These are phyloP conservation scores for Candida easanensis DNA, from an alignment of 805 yeast species.

Conservation along the genomic window DNA sequence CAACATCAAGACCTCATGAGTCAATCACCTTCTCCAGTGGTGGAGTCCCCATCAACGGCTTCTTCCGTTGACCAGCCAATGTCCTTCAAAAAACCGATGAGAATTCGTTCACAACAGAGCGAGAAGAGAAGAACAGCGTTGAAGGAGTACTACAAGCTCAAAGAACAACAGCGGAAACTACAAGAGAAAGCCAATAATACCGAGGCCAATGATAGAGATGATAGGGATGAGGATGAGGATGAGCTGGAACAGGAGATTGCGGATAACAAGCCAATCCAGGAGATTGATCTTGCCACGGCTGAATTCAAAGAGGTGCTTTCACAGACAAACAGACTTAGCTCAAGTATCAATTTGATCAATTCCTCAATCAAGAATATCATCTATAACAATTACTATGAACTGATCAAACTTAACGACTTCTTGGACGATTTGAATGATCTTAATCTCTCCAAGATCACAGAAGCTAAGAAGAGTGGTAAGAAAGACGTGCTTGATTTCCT, in stretches of 20 bases:
- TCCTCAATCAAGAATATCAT: slow-evolving; percentile 67
- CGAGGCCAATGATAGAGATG: slow-evolving; percentile 4
- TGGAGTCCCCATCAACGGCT: slow-evolving; percentile 3
- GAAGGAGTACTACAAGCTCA: slow-evolving; percentile 40
- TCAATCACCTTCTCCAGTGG: not conserved
- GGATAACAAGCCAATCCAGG: slow-evolving; percentile 17
- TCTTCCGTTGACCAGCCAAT: slow-evolving; percentile 10
- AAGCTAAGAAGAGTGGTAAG: slow-evolving; percentile 4
- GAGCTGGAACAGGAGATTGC: slow-evolving; percentile 29
- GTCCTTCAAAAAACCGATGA: slow-evolving; percentile 26
- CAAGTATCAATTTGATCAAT: slow-evolving; percentile 48
- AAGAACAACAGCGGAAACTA: slow-evolving; percentile 27
- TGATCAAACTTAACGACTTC: slow-evolving; percentile 63
- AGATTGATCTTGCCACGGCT: slow-evolving; percentile 27
- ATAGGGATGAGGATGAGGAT: slow-evolving; percentile 21
- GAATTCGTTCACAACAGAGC: slow-evolving; percentile 23
- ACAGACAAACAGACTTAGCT: slow-evolving; percentile 40
- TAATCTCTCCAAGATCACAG: slow-evolving; percentile 12
- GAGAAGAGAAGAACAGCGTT: slow-evolving; percentile 38
- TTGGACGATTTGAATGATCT: slow-evolving; percentile 36
- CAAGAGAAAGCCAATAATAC: slow-evolving; percentile 3
- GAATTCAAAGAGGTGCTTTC: slow-evolving; percentile 33
- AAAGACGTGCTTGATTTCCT: slow-evolving; percentile 17
- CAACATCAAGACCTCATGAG: not conserved
- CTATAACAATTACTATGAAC: slow-evolving; percentile 72